Evolutionary conservation across 2,329 filamentous ascomycete species (phyloP).

Genomic region (Purpureocillium lavendulum): DNA sequence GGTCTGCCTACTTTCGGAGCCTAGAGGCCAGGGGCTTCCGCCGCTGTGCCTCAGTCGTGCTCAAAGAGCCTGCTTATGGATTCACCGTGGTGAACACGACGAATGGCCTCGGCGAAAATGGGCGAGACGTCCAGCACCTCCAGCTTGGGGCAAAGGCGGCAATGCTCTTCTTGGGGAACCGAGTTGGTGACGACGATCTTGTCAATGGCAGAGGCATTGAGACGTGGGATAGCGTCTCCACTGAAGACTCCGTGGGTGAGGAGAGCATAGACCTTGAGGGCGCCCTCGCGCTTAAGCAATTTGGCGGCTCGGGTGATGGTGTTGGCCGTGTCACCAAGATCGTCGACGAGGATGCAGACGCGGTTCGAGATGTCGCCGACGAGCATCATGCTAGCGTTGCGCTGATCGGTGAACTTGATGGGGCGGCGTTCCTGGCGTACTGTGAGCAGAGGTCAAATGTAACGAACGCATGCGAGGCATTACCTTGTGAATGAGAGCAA

Average conservation of each 20-base stretch:
- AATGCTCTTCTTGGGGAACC: conserved; percentile 80
- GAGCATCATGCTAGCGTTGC: conserved; percentile 93
- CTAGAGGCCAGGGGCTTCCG: not conserved
- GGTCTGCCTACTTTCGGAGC: not conserved
- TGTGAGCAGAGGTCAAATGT: conserved; percentile 27
- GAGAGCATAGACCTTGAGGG: conserved; percentile 82
- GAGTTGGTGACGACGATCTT: conserved; percentile 94
- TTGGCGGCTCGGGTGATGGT: conserved; percentile 95
- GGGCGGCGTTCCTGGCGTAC: conserved; percentile 68
- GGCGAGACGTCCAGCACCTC: conserved; percentile 85
- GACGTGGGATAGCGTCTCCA: conserved; percentile 86
- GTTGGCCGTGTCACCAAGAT: conserved; percentile 91
- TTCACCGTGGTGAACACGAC: conserved; percentile 93
- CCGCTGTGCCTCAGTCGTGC: conserved; percentile 14
- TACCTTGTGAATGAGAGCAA: conserved; percentile 95
- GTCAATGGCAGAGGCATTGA: conserved; percentile 88
- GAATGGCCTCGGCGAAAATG: conserved; percentile 91
- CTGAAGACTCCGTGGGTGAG: conserved; percentile 93
- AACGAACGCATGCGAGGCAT: conserved; percentile 14
- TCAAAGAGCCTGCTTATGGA: conserved; percentile 89
- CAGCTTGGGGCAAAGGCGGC: conserved; percentile 72
- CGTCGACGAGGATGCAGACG: conserved; percentile 85
- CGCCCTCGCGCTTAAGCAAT: conserved; percentile 91
- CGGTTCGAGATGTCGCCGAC: conserved; percentile 78
- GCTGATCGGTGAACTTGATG: conserved; percentile 77